These are phyloP conservation scores for Juncus inflexus DNA, from an alignment of 176 grass and related monocot species.

Conservation along the genomic window DNA sequence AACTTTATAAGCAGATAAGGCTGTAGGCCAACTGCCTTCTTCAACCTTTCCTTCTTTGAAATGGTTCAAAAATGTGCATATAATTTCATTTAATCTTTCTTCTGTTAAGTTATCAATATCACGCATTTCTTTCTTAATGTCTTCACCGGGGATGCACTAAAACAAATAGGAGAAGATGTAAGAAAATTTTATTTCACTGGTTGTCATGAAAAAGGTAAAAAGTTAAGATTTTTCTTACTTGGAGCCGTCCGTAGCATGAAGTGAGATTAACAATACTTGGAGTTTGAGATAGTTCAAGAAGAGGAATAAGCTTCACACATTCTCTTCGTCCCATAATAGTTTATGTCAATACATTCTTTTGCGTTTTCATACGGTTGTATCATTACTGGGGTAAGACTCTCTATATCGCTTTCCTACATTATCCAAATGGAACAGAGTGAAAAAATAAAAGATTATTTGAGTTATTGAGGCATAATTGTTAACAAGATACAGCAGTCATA, in stretches of 20 bases:
- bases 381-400: background rate
- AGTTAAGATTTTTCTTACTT: constrained; percentile 16
- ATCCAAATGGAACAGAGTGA: no score
- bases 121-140: constrained; percentile 36
- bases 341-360: constrained; percentile 30
- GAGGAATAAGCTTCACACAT: no score
- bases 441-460: no score
- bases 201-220: no score
- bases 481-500: no score
- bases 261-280: constrained; percentile 47
- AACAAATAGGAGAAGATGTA: background rate
- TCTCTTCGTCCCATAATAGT: constrained; percentile 47
- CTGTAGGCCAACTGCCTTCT: constrained; percentile 33
- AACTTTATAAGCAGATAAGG: constrained; percentile 34
- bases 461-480: no score
- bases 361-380: constrained; percentile 20
- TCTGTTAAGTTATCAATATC: constrained; percentile 31
- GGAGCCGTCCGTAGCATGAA: constrained; percentile 15
- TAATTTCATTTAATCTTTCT: constrained; percentile 34
- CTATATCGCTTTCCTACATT: no score
- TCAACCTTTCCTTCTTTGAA: constrained; percentile 26
- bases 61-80: constrained; percentile 31
- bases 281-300: constrained; percentile 36
- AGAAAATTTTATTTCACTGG: no score
- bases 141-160: constrained; percentile 30